A percentile compares a stretch with the other conserved stretches of the same genome.
These are phyloP conservation scores for Phlebiopsis gigantea DNA, from an alignment of 768 basidiomycete genomes.

Conservation along the genomic window DNA sequence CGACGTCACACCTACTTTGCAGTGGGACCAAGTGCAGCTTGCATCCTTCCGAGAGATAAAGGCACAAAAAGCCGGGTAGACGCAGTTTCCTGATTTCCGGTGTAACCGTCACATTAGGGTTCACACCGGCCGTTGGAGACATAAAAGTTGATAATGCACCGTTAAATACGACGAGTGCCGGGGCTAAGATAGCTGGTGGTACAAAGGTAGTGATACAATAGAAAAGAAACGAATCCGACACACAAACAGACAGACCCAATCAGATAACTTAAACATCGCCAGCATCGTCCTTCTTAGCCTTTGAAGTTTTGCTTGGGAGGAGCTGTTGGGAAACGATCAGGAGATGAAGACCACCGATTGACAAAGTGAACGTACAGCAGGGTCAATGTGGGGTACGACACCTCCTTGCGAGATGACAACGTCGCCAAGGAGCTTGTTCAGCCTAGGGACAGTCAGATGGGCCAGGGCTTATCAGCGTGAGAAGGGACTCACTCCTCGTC, in stretches of 20 bases:
- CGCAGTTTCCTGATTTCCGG: too few species aligned
- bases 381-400: slow-evolving; percentile 80
- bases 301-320: slow-evolving; percentile 38
- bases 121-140: neutral
- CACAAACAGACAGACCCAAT: neutral
- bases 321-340: slow-evolving; percentile 23
- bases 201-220: slow-evolving; percentile 3
- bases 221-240: slow-evolving; percentile 3
- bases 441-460: slow-evolving; percentile 29
- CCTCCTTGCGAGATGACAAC: slow-evolving; percentile 96
- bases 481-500: slow-evolving; percentile 68
- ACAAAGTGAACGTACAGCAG: slow-evolving; percentile 33
- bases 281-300: slow-evolving; percentile 39
- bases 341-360: neutral
- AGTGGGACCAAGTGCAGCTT: too few species aligned
- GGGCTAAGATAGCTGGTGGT: slow-evolving; percentile 2
- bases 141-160: neutral
- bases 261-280: slow-evolving; percentile 37
- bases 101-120: neutral
- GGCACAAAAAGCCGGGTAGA: too few species aligned
- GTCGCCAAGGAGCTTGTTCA: slow-evolving; percentile 66
- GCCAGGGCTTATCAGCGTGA: neutral
- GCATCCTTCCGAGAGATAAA: too few species aligned
- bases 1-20: too few species aligned
- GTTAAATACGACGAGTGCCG: neutral